These are phyloP conservation scores for Cryphonectria japonica DNA, from an alignment of 2,329 filamentous ascomycete genomes.

Conservation along the genomic window DNA sequence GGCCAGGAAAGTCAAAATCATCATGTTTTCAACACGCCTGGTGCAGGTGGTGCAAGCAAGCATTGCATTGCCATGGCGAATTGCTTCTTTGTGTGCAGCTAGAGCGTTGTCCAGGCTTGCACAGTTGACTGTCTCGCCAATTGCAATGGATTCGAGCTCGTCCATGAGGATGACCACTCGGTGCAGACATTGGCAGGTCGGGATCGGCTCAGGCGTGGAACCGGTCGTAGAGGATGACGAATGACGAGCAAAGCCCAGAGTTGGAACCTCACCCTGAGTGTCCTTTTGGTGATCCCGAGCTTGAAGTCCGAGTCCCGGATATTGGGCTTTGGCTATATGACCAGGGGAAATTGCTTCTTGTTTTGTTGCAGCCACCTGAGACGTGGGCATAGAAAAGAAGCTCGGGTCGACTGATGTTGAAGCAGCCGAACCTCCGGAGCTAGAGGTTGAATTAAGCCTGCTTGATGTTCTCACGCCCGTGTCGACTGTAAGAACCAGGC, in stretches of 20 bases:
- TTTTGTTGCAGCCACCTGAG: background rate
- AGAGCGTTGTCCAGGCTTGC: background rate
- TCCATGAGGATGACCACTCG: slow-evolving; percentile 7
- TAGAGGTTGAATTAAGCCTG: background rate
- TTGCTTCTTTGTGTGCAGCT: slow-evolving; percentile 1
- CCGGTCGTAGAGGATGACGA: background rate
- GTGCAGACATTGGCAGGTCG: slow-evolving; percentile 4
- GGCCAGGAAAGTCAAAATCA: slow-evolving; percentile 1
- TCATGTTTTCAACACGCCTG: background rate
- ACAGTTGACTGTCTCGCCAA: background rate
- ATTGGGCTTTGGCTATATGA: background rate
- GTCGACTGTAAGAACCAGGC: slow-evolving; percentile 1
- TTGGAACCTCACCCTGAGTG: background rate
- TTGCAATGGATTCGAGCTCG: background rate
- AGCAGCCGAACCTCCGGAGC: background rate
- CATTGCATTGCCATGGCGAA: background rate
- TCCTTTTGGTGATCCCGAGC: background rate
- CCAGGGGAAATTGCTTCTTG: background rate
- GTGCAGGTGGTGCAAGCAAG: background rate
- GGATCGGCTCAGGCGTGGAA: background rate
- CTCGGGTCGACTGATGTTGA: background rate
- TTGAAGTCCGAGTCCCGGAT: background rate
- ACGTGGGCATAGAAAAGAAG: background rate
- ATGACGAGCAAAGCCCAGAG: background rate
- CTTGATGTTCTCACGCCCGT: background rate